These are phyloP conservation scores for Clavariopsis aquatica DNA, from an alignment of 495 filamentous ascomycete genomes.

Conservation along the genomic window DNA sequence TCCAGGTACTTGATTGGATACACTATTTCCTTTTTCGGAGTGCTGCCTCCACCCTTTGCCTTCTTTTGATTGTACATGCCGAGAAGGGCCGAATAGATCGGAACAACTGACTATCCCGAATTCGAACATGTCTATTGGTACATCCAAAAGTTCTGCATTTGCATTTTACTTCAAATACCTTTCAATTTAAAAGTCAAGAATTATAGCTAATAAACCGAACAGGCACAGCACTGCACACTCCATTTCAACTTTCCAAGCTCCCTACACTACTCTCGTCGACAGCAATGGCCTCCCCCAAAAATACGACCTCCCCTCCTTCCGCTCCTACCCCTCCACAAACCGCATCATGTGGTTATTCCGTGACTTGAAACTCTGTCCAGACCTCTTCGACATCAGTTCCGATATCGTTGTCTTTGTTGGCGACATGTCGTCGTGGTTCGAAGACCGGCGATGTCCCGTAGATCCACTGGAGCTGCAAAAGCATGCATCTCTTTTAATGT, in stretches of 20 bases:
- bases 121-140: too few species aligned
- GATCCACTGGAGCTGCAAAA: slow-evolving; percentile 38
- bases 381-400: slow-evolving; percentile 24
- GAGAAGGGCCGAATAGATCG: neutral
- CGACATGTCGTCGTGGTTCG: slow-evolving; percentile 26
- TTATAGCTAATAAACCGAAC: neutral
- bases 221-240: slow-evolving; percentile 36
- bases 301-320: slow-evolving; percentile 29
- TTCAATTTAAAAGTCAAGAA: neutral
- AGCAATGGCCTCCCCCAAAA: slow-evolving; percentile 22
- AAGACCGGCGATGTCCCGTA: slow-evolving; percentile 29
- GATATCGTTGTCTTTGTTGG: slow-evolving; percentile 23
- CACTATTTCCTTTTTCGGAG: neutral
- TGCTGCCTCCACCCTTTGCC: neutral
- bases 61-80: neutral
- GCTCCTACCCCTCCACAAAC: slow-evolving; percentile 19
- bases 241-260: slow-evolving; percentile 29
- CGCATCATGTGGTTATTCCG: slow-evolving; percentile 23
- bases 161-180: neutral
- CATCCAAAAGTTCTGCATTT: too few species aligned
- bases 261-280: slow-evolving; percentile 32
- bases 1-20: neutral
- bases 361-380: slow-evolving; percentile 21
- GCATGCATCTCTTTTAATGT: slow-evolving; percentile 27
- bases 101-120: too few species aligned